These are phyloP conservation scores for Zymoseptoria brevis DNA, from an alignment of 2,329 filamentous ascomycete genomes.

Conservation along the genomic window DNA sequence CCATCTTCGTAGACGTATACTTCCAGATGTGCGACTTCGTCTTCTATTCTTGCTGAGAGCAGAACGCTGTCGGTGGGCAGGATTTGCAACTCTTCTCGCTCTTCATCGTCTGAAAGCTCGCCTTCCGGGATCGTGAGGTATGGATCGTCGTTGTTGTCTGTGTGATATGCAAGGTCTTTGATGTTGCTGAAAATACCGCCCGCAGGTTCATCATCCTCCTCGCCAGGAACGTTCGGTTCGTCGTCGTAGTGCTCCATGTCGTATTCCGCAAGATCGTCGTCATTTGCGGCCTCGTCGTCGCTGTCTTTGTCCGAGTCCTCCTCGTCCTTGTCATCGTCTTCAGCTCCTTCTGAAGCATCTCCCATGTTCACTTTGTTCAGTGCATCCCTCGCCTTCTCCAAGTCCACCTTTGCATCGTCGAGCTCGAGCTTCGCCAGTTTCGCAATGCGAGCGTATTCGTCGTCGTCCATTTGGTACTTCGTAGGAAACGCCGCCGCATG, in stretches of 20 bases:
- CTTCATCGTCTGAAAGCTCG: conserved; percentile 64
- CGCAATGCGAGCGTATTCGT: conserved; percentile 44
- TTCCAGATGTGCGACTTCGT: conserved; percentile 92
- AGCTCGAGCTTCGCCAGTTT: conserved; percentile 57
- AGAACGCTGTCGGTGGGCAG: conserved; percentile 87
- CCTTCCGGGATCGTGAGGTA: conserved; percentile 83
- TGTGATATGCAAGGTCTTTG: conserved; percentile 87
- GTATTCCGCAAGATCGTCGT: conserved; percentile 92
- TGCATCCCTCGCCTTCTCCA: conserved; percentile 57
- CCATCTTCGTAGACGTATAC: conserved; percentile 96
- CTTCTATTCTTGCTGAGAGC: conserved; percentile 86
- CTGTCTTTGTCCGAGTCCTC: conserved; percentile 20
- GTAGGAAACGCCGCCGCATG: conserved; percentile 43
- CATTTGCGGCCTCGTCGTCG: conserved; percentile 32
- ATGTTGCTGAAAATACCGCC: conserved; percentile 86
- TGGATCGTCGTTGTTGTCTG: conserved; percentile 88
- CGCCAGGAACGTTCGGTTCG: conserved; percentile 41
- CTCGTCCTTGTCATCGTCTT: conserved; percentile 34
- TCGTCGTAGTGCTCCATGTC: conserved; percentile 94
- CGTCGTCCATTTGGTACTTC: conserved; percentile 45
- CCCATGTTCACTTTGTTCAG: conserved; percentile 29
- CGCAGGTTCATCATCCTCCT: conserved; percentile 50
- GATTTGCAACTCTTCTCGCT: conserved; percentile 89
- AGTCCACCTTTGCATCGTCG: conserved; percentile 82
- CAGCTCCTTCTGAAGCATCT: conserved; percentile 69